Conservation (phyloP, 1,139 yeast genomes). For the Suhomyces terraborum region DNA sequence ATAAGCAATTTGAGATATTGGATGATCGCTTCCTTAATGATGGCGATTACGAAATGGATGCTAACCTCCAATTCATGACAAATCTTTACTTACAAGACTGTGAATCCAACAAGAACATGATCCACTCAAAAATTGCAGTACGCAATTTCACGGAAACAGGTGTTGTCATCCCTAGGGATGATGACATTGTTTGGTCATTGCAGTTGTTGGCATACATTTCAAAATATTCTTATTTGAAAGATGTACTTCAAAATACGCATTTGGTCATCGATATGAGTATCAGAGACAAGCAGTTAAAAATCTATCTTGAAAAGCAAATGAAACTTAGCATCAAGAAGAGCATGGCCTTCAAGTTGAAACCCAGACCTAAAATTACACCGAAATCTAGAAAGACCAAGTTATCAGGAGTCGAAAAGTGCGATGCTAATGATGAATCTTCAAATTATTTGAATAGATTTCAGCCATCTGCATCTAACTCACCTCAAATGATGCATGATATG, state of each 20-base stretch:
- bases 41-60: constrained; percentile 48
- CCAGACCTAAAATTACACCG: constrained; percentile 41
- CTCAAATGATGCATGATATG: constrained; percentile 43
- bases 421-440: constrained; percentile 8
- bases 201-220: constrained; percentile 92
- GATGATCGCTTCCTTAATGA: constrained; percentile 37
- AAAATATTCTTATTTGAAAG: constrained; percentile 81
- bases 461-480: constrained; percentile 44
- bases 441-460: constrained; percentile 32
- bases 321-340: constrained; percentile 36
- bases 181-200: constrained; percentile 91
- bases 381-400: constrained; percentile 32
- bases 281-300: constrained; percentile 44
- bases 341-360: constrained; percentile 26
- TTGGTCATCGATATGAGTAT: constrained; percentile 57
- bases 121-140: constrained; percentile 48
- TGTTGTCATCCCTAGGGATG: constrained; percentile 81
- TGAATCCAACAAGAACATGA: constrained; percentile 27
- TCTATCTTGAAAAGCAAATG: constrained; percentile 42
- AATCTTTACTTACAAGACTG: constrained; percentile 46
- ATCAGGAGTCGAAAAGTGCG: constrained; percentile 6
- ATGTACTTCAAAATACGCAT: constrained; percentile 71
- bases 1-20: constrained; percentile 38
- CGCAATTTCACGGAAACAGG: constrained; percentile 71
- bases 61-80: constrained; percentile 42